Percentiles rank a stretch among this genome's conserved stretches.
Evolutionary conservation across 2,329 filamentous ascomycete genomes (phyloP).

Genomic region (Colletotrichum phormii): DNA sequence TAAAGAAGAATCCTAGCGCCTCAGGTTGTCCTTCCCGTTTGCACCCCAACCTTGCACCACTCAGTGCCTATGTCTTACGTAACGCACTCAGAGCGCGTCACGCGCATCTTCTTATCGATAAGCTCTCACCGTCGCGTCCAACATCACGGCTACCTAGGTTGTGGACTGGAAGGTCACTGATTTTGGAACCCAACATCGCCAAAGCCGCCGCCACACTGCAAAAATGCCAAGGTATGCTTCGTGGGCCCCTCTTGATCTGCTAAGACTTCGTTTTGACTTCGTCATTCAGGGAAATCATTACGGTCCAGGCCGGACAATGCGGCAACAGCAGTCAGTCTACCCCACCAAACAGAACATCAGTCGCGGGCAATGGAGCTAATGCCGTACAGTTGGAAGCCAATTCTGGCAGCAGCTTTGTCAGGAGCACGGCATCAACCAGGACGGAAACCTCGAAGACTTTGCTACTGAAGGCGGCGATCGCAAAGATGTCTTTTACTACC

Average conservation of each 20-base stretch:
- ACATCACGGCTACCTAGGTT: conserved; percentile 23
- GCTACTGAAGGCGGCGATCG: conserved; percentile 97
- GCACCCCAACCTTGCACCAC: neutral
- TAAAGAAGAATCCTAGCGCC: neutral
- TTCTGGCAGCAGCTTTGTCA: conserved; percentile 99
- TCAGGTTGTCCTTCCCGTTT: neutral
- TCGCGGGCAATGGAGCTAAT: conserved; percentile 44
- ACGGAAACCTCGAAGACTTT: conserved; percentile 97
- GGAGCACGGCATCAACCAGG: conserved; percentile 97
- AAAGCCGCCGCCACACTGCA: conserved; percentile 22
- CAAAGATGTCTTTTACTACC: conserved; percentile 99
- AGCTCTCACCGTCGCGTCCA: conserved; percentile 31
- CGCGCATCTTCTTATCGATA: conserved; percentile 38
- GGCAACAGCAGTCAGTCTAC: conserved; percentile 92
- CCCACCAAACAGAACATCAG: conserved; percentile 16
- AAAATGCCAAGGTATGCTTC: conserved; percentile 36
- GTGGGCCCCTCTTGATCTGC: neutral
- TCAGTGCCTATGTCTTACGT: neutral
- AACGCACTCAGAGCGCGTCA: conserved; percentile 17
- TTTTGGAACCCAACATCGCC: conserved; percentile 25
- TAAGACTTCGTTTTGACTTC: neutral
- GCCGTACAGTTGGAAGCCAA: conserved; percentile 83
- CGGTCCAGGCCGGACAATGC: conserved; percentile 98
- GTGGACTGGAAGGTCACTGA: conserved; percentile 7
- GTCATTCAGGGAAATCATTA: conserved; percentile 90